Conservation (phyloP, 2,329 filamentous ascomycete genomes). For the Colletotrichum lindemuthianum region DNA sequence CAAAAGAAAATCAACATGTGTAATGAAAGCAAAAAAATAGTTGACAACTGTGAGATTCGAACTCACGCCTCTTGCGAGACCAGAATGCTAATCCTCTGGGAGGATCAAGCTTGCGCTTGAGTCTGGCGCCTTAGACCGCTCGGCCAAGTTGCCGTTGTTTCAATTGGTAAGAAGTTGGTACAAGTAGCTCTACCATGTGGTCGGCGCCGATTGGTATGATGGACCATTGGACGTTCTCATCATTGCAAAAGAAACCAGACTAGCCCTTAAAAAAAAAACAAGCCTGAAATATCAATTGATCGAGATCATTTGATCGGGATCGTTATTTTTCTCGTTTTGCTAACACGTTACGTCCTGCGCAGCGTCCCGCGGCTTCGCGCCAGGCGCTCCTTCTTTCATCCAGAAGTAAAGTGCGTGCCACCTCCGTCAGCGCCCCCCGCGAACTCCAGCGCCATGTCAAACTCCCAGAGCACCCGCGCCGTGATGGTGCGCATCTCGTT, state of each 20-base stretch:
- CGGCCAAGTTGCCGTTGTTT: slow-evolving; percentile 2
- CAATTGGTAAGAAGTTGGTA: no score
- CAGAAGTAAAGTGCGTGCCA: background rate
- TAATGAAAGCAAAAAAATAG: background rate
- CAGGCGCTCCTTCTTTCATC: background rate
- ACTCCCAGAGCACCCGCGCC: slow-evolving; percentile 58
- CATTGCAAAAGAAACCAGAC: no score
- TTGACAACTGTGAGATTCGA: slow-evolving; percentile 23
- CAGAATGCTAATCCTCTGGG: slow-evolving; percentile 11
- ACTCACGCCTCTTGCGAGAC: slow-evolving; percentile 22
- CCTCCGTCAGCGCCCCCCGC: background rate
- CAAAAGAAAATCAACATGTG: background rate
- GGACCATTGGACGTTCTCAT: no score
- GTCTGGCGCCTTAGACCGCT: slow-evolving; percentile 24
- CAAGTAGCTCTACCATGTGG: no score
- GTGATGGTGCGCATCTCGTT: slow-evolving; percentile 61
- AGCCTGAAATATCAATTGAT: no score
- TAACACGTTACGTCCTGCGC: no score
- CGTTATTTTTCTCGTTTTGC: no score
- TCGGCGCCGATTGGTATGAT: no score
- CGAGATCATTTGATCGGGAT: no score
- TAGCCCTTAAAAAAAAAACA: no score
- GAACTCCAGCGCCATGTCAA: slow-evolving; percentile 52
- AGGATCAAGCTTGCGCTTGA: slow-evolving; percentile 11
- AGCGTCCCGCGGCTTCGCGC: background rate